Evolutionary conservation across 805 yeast species (phyloP), one percentile per base, ranked within the genome.

Genomic region (Scheffersomyces ergatensis): DNA sequence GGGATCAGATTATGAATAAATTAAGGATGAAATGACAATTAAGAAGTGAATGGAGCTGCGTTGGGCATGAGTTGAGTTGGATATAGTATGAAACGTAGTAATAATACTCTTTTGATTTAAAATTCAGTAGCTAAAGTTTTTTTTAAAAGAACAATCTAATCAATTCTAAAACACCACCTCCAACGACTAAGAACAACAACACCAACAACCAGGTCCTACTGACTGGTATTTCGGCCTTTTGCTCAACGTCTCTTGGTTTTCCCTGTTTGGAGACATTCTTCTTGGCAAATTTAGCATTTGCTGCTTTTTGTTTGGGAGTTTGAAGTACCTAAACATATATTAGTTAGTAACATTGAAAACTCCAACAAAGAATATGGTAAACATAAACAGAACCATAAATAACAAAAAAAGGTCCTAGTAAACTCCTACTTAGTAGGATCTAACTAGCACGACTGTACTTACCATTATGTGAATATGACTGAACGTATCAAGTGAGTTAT

Each of bases 231-330:
- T 70, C 64, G 20, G 60, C 58, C 45, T 70, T 67, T 17, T 62
- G 62, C 33, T 57, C 55, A 15, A 14, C 18, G 15, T n/a, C 17
- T 29, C 18, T n/a, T 36, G 83, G 78, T 67, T 83, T 83, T 41
- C 97, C 97, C 70, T 78, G 82, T 59, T 83, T 82, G 48, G 76
- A 74, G 54, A 81, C 85, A 49, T 83, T 81, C 53, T 72, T 76
- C 63, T 83, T 85, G 53, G 85, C 88, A 62, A 82, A 92, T 60
- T 83, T 86, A 55, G 77, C 78, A 63, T 90, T 90, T n/a, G 96
- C 96, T 40, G 78, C 72, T 66, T 90, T 83, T 68, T 90, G 96
- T 55, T 77, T 82, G 43, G 93, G 90, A 18, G 96, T 85, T 74
- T 89, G 97, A 24, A 72, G 55, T 47, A 86, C 87, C 90, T 72